Conservation (phyloP, 495 filamentous ascomycete species). For the Trichoderma asperelloides region DNA sequence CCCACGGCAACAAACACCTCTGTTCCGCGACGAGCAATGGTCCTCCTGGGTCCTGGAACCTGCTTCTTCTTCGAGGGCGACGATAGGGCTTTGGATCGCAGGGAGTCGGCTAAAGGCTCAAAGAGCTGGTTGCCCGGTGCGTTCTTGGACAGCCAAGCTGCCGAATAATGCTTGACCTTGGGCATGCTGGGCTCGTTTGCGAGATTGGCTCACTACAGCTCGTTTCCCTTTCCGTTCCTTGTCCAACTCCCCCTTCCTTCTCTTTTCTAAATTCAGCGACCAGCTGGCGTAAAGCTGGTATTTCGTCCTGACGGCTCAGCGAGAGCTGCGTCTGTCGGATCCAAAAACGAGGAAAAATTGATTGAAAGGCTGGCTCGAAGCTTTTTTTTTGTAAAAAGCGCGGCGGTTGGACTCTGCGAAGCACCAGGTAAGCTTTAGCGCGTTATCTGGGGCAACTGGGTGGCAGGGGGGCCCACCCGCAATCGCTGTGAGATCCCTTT, state of each 20-base stretch:
- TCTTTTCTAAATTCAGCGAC: background rate
- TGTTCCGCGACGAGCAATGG: conserved; percentile 63
- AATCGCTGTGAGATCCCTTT: background rate
- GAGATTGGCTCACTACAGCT: background rate
- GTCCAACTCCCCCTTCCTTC: background rate
- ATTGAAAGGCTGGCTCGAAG: background rate
- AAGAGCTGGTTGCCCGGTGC: conserved; percentile 69
- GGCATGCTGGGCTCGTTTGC: conserved; percentile 50
- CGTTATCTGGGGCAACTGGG: background rate
- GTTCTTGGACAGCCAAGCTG: conserved; percentile 70
- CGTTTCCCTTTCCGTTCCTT: background rate
- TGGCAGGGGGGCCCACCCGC: background rate
- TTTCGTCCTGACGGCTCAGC: background rate
- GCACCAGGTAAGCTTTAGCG: background rate
- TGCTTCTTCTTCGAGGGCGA: conserved; percentile 23
- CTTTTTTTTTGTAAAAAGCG: conserved; percentile 9
- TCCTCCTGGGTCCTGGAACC: conserved; percentile 51
- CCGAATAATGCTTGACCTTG: conserved; percentile 70
- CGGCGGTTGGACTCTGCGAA: background rate
- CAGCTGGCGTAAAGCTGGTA: background rate
- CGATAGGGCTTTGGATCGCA: conserved; percentile 16
- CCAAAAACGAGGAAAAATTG: background rate
- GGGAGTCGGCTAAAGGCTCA: conserved; percentile 25
- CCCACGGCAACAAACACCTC: conserved; percentile 79
- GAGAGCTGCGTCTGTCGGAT: background rate